phyloP scores from a whole-genome alignment of 495 filamentous ascomycete genomes.

The Talaromyces ruber region DNA sequence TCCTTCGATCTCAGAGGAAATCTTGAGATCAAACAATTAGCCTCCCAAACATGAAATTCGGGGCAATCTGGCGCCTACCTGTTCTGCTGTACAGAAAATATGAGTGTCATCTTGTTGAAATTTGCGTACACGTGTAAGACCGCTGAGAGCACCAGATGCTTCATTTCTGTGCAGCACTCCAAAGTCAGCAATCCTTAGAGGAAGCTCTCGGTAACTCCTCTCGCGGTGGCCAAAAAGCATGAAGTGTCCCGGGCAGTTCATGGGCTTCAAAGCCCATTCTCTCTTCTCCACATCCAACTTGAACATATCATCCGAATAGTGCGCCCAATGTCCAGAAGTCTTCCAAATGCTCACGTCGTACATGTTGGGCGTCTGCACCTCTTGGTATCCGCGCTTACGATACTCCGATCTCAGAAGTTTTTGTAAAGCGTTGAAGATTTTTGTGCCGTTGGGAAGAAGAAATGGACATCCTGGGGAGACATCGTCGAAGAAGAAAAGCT shows the following conservation, averaged over 20 bases:
- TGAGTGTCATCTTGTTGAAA: conserved; percentile 96
- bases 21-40: conserved; percentile 33
- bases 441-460: conserved; percentile 84
- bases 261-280: conserved; percentile 75
- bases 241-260: conserved; percentile 94
- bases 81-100: conserved; percentile 79
- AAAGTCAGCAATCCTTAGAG: conserved; percentile 88
- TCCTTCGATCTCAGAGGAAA: conserved; percentile 72
- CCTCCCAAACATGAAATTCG: not conserved
- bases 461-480: conserved; percentile 87
- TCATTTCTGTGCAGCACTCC: conserved; percentile 93
- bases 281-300: conserved; percentile 84
- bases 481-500: conserved; percentile 95
- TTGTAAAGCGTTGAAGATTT: conserved; percentile 84
- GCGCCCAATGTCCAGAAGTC: conserved; percentile 85
- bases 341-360: conserved; percentile 89
- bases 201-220: conserved; percentile 79
- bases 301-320: conserved; percentile 98
- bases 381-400: conserved; percentile 87
- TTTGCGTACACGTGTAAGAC: conserved; percentile 81
- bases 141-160: conserved; percentile 82
- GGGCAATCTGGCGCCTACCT: conserved; percentile 30
- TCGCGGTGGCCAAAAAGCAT: conserved; percentile 70
- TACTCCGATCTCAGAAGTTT: conserved; percentile 77
- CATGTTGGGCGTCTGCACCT: conserved; percentile 95